Base-by-base conservation (phyloP, 768 basidiomycete species). In the Tulasnella sp. region DNA sequence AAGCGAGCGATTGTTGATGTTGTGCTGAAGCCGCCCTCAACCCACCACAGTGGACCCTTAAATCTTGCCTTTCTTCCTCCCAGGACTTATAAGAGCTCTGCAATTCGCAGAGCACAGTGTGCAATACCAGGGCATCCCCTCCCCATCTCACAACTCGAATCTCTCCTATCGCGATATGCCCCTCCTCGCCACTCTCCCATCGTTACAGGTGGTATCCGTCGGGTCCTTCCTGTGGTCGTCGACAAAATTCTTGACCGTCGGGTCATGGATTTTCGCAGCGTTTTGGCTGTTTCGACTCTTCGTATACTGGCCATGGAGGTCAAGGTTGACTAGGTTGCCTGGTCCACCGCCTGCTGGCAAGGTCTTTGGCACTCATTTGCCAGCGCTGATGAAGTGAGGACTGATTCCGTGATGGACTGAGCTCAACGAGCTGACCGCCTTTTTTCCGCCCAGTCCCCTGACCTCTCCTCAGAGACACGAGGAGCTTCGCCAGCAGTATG, bases 401-500 rank as follows among this genome's bases (percentile, higher is more conserved):
- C n/a, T 69, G 8, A 37, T 65, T 65, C 17, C 39, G 34, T 36
- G 34, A 17, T 65, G 39, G 64, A 65, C 64, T 65, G 64, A 37
- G 14, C 14, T 8, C 26, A 65, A 22, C 1, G 39, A 11, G 35
- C 35, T 65, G 16, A 70, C 34, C n/a, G 41, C n/a, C 44, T 7
- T 32, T 32, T 52, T 19, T 47, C 69, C 34, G 9, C 67, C 16
- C 39, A 72, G 71, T 29, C 71, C 71, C n/a, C 36, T 22, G 26
- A 17, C 12, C 19, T 64, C 59, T 26, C 71, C 62, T 32, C 5
- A 37, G 59, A 22, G 39, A 36, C 71, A 72, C 26, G 71, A 72
- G 42, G 71, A 72, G 40, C 64, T 64, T 34, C 59, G 71, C 32
- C 59, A 72, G 44, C 64, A 72, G 68, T 91, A 89, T 77, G 92